A percentile compares a stretch with the other conserved stretches of the same genome.
Evolutionary conservation across 441 rosid genomes (phyloP).

Genomic region (Daphne laureola): DNA sequence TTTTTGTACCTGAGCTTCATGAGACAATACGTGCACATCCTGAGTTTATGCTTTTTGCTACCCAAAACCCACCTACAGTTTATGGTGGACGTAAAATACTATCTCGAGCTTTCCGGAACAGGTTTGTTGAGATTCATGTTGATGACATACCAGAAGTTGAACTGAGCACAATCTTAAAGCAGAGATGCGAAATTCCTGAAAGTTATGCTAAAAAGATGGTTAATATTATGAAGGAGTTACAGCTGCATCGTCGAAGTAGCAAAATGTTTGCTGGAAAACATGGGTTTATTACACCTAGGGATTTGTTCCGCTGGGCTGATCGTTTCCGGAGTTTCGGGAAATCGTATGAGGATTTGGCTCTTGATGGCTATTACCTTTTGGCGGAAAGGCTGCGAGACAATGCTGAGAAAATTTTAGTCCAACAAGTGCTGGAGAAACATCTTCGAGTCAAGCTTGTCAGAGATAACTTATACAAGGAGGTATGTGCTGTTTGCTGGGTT

Average conservation of each 20-base stretch:
- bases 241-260: constrained; percentile 85
- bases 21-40: constrained; percentile 87
- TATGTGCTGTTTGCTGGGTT: constrained; percentile 13
- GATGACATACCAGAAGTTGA: constrained; percentile 96
- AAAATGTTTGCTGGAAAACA: constrained; percentile 99
- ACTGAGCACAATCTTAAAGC: constrained; percentile 60
- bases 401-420: constrained; percentile 73
- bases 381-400: constrained; percentile 96
- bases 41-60: constrained; percentile 95
- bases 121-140: constrained; percentile 98
- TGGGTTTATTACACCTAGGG: constrained; percentile 96
- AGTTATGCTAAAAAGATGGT: constrained; percentile 87
- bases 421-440: constrained; percentile 67
- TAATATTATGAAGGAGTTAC: constrained; percentile 92
- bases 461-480: constrained; percentile 71
- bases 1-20: constrained; percentile 80
- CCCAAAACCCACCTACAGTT: constrained; percentile 95
- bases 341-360: constrained; percentile 82
- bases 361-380: constrained; percentile 89
- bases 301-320: constrained; percentile 96
- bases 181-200: constrained; percentile 63
- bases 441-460: constrained; percentile 54
- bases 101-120: constrained; percentile 97
- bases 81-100: constrained; percentile 99
- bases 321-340: constrained; percentile 62